Percentiles rank a stretch among this genome's conserved stretches.
Evolutionary conservation across 108 stramenopile species (phyloP).

Genomic region (Phaeodactylum tricornutum): DNA sequence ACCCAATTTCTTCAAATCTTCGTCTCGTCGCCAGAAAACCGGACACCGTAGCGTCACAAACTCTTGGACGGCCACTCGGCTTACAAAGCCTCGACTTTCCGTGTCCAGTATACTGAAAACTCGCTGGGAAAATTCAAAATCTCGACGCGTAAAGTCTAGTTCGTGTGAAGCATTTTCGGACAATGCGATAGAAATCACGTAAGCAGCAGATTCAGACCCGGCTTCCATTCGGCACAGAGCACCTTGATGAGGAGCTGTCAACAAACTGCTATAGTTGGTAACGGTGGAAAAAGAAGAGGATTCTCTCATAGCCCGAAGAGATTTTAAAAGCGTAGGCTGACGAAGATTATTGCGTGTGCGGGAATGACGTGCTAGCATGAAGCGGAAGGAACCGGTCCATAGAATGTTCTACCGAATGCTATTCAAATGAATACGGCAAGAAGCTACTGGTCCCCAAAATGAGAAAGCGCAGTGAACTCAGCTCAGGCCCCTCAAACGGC

Average conservation of each 20-base stretch:
- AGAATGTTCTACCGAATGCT: too few relatives aligned
- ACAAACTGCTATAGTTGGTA: too few relatives aligned
- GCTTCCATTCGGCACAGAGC: constrained; percentile 34
- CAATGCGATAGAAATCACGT: constrained; percentile 20
- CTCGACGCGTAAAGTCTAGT: constrained; percentile 40
- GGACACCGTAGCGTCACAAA: constrained; percentile 72
- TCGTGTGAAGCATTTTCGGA: constrained; percentile 26
- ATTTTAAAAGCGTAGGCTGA: too few relatives aligned
- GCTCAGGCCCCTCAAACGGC: too few relatives aligned
- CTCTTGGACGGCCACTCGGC: constrained; percentile 49
- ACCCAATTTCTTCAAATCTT: constrained; percentile 26
- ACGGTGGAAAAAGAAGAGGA: too few relatives aligned
- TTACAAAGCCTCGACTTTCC: constrained; percentile 50
- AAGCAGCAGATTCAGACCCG: constrained; percentile 9
- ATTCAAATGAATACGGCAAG: too few relatives aligned
- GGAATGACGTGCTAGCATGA: too few relatives aligned
- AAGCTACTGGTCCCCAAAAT: too few relatives aligned
- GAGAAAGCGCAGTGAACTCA: too few relatives aligned
- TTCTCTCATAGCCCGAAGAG: too few relatives aligned
- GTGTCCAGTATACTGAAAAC: constrained; percentile 76
- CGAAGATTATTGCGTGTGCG: too few relatives aligned
- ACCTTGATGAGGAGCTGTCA: constrained; percentile 39
- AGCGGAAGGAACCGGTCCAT: too few relatives aligned
- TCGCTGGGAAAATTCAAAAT: constrained; percentile 57
- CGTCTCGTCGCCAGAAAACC: constrained; percentile 72